These are phyloP conservation scores for Rhodomyrtus tomentosa DNA, from an alignment of 345 rosid species.

Conservation along the genomic window DNA sequence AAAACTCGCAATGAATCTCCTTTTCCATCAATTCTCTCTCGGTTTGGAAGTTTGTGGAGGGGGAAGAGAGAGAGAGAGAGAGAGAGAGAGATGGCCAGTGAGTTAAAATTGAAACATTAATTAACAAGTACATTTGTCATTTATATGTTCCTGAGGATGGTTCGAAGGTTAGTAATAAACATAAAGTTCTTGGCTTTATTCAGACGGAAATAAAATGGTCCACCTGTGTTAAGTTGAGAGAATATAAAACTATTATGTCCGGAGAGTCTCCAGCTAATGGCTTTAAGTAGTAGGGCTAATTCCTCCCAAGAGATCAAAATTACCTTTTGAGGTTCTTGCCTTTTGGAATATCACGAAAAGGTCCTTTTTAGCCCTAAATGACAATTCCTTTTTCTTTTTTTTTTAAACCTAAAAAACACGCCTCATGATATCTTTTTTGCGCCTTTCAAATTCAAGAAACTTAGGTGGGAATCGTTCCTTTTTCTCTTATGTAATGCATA, in stretches of 20 bases:
- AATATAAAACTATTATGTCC: conserved; percentile 8
- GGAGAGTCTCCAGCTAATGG: conserved; percentile 37
- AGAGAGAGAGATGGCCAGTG: conserved; percentile 31
- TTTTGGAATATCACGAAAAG: conserved; percentile 51
- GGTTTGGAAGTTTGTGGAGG: conserved; percentile 77
- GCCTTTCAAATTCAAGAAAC: background rate
- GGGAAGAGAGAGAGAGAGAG: conserved; percentile 11
- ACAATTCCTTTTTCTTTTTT: background rate
- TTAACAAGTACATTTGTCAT: conserved; percentile 8
- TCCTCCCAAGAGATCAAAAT: conserved; percentile 31
- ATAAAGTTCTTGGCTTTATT: conserved; percentile 30
- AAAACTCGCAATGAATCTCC: conserved; percentile 41
- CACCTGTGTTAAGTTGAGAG: conserved; percentile 6
- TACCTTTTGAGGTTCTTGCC: conserved; percentile 34
- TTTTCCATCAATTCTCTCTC: conserved; percentile 78
- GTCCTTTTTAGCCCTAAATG: conserved; percentile 47
- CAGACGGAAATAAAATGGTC: conserved; percentile 23
- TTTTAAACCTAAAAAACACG: background rate
- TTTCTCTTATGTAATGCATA: background rate
- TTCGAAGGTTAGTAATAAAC: conserved; percentile 19
- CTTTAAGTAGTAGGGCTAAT: conserved; percentile 44
- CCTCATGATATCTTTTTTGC: background rate
- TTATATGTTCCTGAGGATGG: conserved; percentile 16
- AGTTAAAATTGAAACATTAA: conserved; percentile 18
- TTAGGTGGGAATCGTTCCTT: background rate